Base-by-base conservation (phyloP, 2,329 filamentous ascomycete species). In the Gaeumannomyces tritici region DNA sequence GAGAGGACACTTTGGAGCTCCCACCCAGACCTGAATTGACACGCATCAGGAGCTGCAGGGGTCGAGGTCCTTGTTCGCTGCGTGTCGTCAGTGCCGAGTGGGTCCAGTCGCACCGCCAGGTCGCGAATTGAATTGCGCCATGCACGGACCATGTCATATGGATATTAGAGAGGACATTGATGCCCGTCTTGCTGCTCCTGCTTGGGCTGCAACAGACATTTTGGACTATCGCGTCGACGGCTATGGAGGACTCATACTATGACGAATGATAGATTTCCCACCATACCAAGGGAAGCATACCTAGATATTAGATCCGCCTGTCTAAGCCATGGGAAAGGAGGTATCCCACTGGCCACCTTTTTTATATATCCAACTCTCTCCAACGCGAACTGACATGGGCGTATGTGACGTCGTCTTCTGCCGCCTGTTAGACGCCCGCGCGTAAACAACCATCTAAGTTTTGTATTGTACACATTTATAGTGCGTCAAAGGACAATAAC, bases 391-490 rank as follows among this genome's bases (percentile, higher is more conserved):
- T 21, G 42, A n/a, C 42, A 51, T n/a, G 42, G 42, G 5, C 21
- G 42, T 21, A 51, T 51, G 42, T n/a, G 42, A 51, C 42, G 21
- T 7, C 42, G 42, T 1, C 42, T n/a, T 51, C 42, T 51, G 15
- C 42, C 8, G 8, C 42, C 42, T 51, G 18, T 51, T 51, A 21
- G 42, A 51, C 21, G 42, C 42, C 42, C 42, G 18, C 42, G 6
- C 6, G 21, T 21, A 51, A 51, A 29, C 61, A 64, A 63, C 64
- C 75, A 73, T 81, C 78, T 80, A 80, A 74, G 76, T 77, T 73
- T 75, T 63, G 71, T 81, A 81, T 79, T 79, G 76, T 81, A 82
- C 79, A 81, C 75, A 77, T 79, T 77, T 79, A 79, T 76, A 81
- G 73, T 73, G 67, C 68, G 60, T 62, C 69, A 70, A 72, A 72